Percentiles rank a stretch among this genome's conserved stretches.
These are phyloP conservation scores for Diaporthe sp. DNA, from an alignment of 2,329 filamentous ascomycete genomes.

Conservation along the genomic window DNA sequence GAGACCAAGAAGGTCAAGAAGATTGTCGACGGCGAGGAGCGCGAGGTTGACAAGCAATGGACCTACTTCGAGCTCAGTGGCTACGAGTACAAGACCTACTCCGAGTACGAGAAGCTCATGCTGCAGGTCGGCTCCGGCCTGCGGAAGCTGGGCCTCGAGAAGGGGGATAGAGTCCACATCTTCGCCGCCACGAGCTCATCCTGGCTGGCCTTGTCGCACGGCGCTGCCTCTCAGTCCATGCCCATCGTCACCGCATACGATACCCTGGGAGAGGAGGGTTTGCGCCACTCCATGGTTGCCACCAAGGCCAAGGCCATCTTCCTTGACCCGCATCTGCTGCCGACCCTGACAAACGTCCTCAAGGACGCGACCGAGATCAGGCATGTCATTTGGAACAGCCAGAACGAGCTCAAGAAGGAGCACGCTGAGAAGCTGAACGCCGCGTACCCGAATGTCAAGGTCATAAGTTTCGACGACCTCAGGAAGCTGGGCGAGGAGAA, in stretches of 20 bases:
- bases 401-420: conserved; percentile 63
- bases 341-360: conserved; percentile 66
- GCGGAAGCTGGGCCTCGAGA: conserved; percentile 77
- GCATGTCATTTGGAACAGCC: conserved; percentile 67
- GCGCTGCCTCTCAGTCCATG: conserved; percentile 78
- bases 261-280: conserved; percentile 81
- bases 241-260: conserved; percentile 88
- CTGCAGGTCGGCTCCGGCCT: conserved; percentile 78
- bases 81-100: conserved; percentile 83
- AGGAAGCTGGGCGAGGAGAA: conserved; percentile 70
- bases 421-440: conserved; percentile 63
- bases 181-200: conserved; percentile 79
- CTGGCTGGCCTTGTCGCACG: conserved; percentile 66
- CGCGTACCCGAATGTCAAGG: conserved; percentile 60
- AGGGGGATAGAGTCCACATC: conserved; percentile 80
- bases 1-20: conserved; percentile 94
- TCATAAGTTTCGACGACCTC: conserved; percentile 66
- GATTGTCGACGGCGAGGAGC: conserved; percentile 83
- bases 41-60: conserved; percentile 87
- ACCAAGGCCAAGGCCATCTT: conserved; percentile 79
- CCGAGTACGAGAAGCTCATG: conserved; percentile 80
- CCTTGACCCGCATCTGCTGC: conserved; percentile 79
- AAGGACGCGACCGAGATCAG: conserved; percentile 63
- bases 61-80: conserved; percentile 86
- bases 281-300: conserved; percentile 80